A percentile compares a stretch with the other conserved stretches of the same genome.
phyloP scores from a whole-genome alignment of 257 asterid genomes.

The Forsythia suspensa region DNA sequence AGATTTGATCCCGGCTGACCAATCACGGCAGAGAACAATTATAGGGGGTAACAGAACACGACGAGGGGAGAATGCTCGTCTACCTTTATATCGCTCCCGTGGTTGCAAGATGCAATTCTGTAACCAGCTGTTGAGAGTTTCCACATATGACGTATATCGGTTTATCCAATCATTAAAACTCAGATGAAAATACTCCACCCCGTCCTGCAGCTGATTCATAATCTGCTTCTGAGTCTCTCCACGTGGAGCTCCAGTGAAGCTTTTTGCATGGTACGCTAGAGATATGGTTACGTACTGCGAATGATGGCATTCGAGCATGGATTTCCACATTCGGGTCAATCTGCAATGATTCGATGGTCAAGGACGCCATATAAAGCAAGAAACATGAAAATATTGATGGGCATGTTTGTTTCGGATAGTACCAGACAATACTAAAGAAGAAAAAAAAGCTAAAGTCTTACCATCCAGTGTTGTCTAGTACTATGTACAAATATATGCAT shows the following conservation, averaged over 20 bases:
- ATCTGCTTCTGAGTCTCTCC: conserved; percentile 77
- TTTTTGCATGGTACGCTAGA: conserved; percentile 74
- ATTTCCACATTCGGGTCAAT: conserved; percentile 89
- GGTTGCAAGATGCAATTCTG: conserved; percentile 92
- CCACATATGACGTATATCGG: conserved; percentile 76
- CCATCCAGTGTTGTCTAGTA: neutral
- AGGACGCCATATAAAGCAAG: neutral
- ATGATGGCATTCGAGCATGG: conserved; percentile 98
- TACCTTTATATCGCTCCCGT: conserved; percentile 61
- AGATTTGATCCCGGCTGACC: conserved; percentile 80
- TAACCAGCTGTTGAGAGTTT: conserved; percentile 87
- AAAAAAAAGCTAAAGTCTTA: neutral
- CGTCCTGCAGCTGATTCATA: conserved; percentile 69
- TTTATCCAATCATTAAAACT: conserved; percentile 92
- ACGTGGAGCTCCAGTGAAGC: conserved; percentile 37
- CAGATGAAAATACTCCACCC: conserved; percentile 82
- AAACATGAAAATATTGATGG: too few relatives aligned
- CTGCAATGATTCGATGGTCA: conserved; percentile 32
- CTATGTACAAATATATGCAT: neutral
- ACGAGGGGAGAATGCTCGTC: conserved; percentile 86
- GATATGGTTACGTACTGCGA: conserved; percentile 86
- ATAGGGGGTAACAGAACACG: conserved; percentile 77
- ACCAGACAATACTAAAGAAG: too few relatives aligned
- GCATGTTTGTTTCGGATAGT: too few relatives aligned
- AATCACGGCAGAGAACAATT: conserved; percentile 77